Conservation (phyloP, 129 eudicot species). For the Heracleum sosnowskyi region DNA sequence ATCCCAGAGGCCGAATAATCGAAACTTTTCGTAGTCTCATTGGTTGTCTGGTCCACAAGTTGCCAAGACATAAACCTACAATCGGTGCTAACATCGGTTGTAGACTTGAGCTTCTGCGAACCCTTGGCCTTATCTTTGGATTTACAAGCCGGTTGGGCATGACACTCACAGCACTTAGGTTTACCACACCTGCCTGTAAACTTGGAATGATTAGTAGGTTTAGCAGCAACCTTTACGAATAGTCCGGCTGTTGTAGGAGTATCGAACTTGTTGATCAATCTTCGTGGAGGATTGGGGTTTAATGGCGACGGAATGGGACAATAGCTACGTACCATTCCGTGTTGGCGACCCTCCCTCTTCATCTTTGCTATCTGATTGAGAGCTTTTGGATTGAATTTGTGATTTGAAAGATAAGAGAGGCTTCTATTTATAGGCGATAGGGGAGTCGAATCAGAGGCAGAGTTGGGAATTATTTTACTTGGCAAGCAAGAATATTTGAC, state of each 20-base stretch:
- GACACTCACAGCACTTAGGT: conserved; percentile 43
- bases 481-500: background rate
- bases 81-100: conserved; percentile 9
- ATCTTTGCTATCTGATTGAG: background rate
- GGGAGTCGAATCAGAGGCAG: background rate
- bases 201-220: conserved; percentile 76
- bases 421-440: background rate
- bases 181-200: conserved; percentile 52
- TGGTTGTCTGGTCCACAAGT: conserved; percentile 16
- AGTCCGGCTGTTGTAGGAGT: conserved; percentile 43
- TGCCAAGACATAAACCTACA: conserved; percentile 21
- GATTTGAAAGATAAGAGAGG: background rate
- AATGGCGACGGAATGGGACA: background rate
- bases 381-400: background rate
- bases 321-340: background rate
- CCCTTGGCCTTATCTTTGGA: conserved; percentile 57
- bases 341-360: conserved; percentile 9
- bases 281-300: background rate
- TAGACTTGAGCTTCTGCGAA: conserved; percentile 32
- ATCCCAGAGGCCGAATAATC: background rate
- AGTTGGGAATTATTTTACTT: background rate
- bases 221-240: conserved; percentile 37
- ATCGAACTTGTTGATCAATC: conserved; percentile 21
- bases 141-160: conserved; percentile 40
- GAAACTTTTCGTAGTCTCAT: background rate